phyloP scores from a whole-genome alignment of 2,329 filamentous ascomycete species.

The Alternaria arborescens region DNA sequence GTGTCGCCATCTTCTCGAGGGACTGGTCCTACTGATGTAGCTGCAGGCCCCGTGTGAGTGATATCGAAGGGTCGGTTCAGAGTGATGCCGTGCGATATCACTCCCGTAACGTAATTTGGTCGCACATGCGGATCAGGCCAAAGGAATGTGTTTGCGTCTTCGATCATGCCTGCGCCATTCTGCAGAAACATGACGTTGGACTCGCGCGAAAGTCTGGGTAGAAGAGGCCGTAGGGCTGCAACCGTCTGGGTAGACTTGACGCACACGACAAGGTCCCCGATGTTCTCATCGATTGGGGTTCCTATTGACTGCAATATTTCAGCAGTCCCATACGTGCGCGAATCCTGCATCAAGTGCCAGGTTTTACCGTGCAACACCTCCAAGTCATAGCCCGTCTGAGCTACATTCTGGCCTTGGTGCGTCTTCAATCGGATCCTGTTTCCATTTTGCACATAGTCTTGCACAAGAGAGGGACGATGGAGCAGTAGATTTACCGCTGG shows the following conservation, averaged over 20 bases:
- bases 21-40: slow-evolving; percentile 6
- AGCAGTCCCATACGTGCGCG: neutral
- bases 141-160: slow-evolving; percentile 6
- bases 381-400: slow-evolving; percentile 5
- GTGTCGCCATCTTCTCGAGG: slow-evolving; percentile 2
- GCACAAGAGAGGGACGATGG: slow-evolving; percentile 9
- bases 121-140: slow-evolving; percentile 2
- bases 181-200: slow-evolving; percentile 11
- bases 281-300: neutral
- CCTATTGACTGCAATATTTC: neutral
- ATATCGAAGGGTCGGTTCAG: slow-evolving; percentile 10
- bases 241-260: slow-evolving; percentile 18
- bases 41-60: slow-evolving; percentile 8
- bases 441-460: slow-evolving; percentile 2
- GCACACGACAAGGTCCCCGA: slow-evolving; percentile 17
- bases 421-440: slow-evolving; percentile 10
- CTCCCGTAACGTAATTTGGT: slow-evolving; percentile 7
- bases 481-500: slow-evolving; percentile 7
- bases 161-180: slow-evolving; percentile 12
- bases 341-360: slow-evolving; percentile 1
- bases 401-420: slow-evolving; percentile 2
- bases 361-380: slow-evolving; percentile 5
- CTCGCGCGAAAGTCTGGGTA: neutral
- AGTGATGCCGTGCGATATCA: slow-evolving; percentile 9
- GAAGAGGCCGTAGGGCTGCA: slow-evolving; percentile 11